phyloP scores from a whole-genome alignment of 1,139 yeast species.

The Yamadazyma epiphylla region DNA sequence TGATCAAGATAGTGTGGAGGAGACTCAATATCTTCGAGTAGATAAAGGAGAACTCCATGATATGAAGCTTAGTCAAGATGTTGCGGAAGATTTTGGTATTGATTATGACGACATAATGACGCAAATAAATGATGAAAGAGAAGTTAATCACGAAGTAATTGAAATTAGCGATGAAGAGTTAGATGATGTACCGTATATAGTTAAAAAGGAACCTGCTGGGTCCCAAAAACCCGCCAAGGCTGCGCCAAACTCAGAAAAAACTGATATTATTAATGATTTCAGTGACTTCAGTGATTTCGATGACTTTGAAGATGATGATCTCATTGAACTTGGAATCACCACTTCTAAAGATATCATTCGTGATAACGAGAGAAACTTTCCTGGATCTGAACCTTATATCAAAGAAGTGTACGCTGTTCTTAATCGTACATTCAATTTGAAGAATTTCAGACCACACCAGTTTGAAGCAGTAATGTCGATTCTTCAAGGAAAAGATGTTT shows the following conservation, averaged over 20 bases:
- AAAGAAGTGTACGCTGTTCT: slow-evolving; percentile 61
- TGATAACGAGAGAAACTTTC: slow-evolving; percentile 16
- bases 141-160: slow-evolving; percentile 26
- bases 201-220: background rate
- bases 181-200: slow-evolving; percentile 11
- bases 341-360: slow-evolving; percentile 11
- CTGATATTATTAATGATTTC: background rate
- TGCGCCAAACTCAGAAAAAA: slow-evolving; percentile 1
- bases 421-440: slow-evolving; percentile 56
- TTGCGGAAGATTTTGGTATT: slow-evolving; percentile 27
- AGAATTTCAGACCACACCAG: slow-evolving; percentile 77
- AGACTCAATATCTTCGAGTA: slow-evolving; percentile 10
- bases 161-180: slow-evolving; percentile 33
- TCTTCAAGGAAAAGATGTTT: slow-evolving; percentile 76
- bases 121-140: slow-evolving; percentile 43
- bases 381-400: slow-evolving; percentile 35
- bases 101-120: slow-evolving; percentile 23
- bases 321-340: slow-evolving; percentile 10
- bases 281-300: background rate
- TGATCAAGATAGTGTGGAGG: slow-evolving; percentile 15
- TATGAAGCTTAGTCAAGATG: slow-evolving; percentile 27
- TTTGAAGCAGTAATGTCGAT: slow-evolving; percentile 83
- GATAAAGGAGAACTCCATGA: slow-evolving; percentile 22
- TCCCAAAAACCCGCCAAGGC: slow-evolving; percentile 3
- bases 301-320: slow-evolving; percentile 26